Conservation (phyloP, 495 filamentous ascomycete species). For the Cercophora newfieldiana region DNA sequence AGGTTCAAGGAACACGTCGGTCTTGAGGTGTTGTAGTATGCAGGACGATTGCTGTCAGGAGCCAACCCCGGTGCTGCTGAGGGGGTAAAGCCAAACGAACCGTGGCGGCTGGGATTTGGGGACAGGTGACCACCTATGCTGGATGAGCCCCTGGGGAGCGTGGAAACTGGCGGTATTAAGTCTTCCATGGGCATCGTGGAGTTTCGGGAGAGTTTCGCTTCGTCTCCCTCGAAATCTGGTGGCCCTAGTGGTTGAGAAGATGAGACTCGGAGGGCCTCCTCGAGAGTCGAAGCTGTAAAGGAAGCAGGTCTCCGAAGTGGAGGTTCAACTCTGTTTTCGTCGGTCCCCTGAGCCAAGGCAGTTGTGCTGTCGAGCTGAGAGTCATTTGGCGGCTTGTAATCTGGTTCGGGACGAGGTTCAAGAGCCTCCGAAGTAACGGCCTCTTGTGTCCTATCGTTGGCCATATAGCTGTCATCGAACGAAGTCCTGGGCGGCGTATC, state of each 20-base stretch:
- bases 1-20: slow-evolving; percentile 11
- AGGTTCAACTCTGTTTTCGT: neutral
- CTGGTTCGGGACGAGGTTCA: too few relatives aligned
- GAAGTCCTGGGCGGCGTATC: neutral
- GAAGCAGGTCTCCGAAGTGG: neutral
- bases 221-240: neutral
- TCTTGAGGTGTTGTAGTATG: slow-evolving; percentile 8
- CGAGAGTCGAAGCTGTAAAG: neutral
- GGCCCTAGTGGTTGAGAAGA: neutral
- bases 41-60: neutral
- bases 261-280: neutral
- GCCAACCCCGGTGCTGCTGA: neutral
- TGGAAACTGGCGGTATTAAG: neutral
- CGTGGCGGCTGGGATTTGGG: neutral
- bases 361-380: too few relatives aligned
- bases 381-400: too few relatives aligned
- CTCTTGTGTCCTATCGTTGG: neutral
- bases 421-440: neutral
- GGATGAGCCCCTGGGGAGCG: neutral
- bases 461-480: neutral
- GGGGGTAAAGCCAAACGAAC: neutral
- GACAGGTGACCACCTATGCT: neutral
- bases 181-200: neutral
- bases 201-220: neutral
- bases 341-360: too few relatives aligned